A percentile compares a stretch with the other conserved stretches of the same genome.
phyloP scores from a whole-genome alignment of 2,329 filamentous ascomycete genomes.

The Paracorniculantispora psalliotae region DNA sequence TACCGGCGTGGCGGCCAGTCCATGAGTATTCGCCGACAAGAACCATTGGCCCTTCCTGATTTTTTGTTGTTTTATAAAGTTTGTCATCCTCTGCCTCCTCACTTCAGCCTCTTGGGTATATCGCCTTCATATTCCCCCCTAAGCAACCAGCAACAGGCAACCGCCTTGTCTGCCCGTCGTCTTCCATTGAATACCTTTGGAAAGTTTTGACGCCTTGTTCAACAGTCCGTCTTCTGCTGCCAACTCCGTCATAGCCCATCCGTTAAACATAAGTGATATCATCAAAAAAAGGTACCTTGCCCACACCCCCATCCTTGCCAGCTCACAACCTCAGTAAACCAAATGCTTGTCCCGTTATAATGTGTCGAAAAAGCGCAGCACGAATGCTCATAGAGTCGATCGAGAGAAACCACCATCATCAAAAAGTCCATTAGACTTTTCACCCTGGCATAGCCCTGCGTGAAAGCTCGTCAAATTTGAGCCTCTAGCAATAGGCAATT shows the following conservation, averaged over 20 bases:
- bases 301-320: slow-evolving; percentile 19
- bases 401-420: slow-evolving; percentile 3
- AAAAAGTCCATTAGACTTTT: background rate
- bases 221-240: slow-evolving; percentile 20
- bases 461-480: slow-evolving; percentile 5
- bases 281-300: slow-evolving; percentile 33
- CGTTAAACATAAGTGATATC: slow-evolving; percentile 30
- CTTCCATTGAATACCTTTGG: slow-evolving; percentile 2
- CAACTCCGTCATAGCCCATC: slow-evolving; percentile 25
- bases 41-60: slow-evolving; percentile 19
- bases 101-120: slow-evolving; percentile 17
- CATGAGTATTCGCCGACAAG: background rate
- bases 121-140: slow-evolving; percentile 14
- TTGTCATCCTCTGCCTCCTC: slow-evolving; percentile 17
- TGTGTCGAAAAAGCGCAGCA: slow-evolving; percentile 3
- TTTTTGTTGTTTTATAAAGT: slow-evolving; percentile 24
- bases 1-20: background rate
- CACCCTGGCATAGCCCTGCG: slow-evolving; percentile 9
- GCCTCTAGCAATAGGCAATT: slow-evolving; percentile 7
- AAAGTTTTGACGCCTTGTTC: slow-evolving; percentile 6
- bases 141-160: slow-evolving; percentile 9
- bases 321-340: slow-evolving; percentile 24
- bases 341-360: slow-evolving; percentile 17
- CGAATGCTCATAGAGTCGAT: slow-evolving; percentile 4
- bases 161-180: background rate